Conservation (phyloP, 805 yeast genomes). For the Candida boleticola region DNA sequence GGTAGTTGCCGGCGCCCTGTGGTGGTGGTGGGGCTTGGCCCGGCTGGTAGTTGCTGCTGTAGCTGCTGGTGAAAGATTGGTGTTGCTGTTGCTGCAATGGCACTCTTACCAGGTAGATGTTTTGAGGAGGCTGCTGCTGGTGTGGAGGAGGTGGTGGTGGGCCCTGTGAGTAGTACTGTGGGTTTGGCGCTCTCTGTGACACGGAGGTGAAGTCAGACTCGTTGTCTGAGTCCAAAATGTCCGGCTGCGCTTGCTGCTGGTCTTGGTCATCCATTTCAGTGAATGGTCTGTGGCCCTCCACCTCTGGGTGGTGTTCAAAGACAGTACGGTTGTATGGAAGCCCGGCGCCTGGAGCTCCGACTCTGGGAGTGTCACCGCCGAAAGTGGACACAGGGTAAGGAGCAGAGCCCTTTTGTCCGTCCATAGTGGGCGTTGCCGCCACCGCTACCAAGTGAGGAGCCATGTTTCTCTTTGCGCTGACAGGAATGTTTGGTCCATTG, state of each 20-base stretch:
- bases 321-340: constrained; percentile 24
- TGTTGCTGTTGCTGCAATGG: constrained; percentile 3
- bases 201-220: constrained; percentile 53
- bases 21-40: constrained; percentile 8
- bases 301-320: constrained; percentile 45
- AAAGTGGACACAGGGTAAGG: constrained; percentile 5
- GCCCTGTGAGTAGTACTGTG: constrained; percentile 37
- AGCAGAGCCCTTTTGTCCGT: constrained; percentile 10
- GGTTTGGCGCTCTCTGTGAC: constrained; percentile 73
- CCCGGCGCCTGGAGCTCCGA: background rate
- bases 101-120: constrained; percentile 7
- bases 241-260: constrained; percentile 11
- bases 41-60: constrained; percentile 1
- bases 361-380: background rate
- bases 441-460: constrained; percentile 31
- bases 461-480: constrained; percentile 27
- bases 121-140: constrained; percentile 9
- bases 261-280: constrained; percentile 36
- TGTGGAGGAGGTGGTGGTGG: constrained; percentile 8
- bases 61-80: background rate
- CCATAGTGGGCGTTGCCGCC: constrained; percentile 23
- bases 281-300: constrained; percentile 46
- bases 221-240: constrained; percentile 29
- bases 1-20: constrained; percentile 6
- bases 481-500: constrained; percentile 34